Conservation (phyloP, 768 basidiomycete species). For the Leucocoprinus birnbaumii region DNA sequence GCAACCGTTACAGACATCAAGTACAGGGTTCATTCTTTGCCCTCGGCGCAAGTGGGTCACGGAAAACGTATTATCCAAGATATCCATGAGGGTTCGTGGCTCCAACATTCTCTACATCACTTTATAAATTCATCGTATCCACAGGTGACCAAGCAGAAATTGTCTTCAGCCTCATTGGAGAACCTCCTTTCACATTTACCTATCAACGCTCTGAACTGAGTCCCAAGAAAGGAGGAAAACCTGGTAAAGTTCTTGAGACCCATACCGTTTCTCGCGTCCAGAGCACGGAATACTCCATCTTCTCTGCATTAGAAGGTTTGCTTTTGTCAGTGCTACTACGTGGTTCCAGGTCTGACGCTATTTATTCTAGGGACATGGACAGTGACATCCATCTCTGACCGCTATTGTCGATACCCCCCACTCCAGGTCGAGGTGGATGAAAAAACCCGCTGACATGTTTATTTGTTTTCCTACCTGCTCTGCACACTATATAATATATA, state of each 20-base stretch:
- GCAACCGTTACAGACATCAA: slow-evolving; percentile 73
- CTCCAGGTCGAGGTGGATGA: slow-evolving; percentile 48
- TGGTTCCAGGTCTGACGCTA: background rate
- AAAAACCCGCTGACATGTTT: background rate
- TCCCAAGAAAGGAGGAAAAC: slow-evolving; percentile 62
- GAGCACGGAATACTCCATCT: slow-evolving; percentile 81
- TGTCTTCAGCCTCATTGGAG: slow-evolving; percentile 83
- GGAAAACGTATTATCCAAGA: slow-evolving; percentile 81
- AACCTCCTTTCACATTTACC: slow-evolving; percentile 95
- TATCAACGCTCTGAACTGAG: slow-evolving; percentile 82
- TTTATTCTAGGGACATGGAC: slow-evolving; percentile 74
- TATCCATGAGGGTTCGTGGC: slow-evolving; percentile 76
- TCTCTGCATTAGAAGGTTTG: slow-evolving; percentile 86
- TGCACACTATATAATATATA: slow-evolving; percentile 5
- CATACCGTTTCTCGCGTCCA: slow-evolving; percentile 84
- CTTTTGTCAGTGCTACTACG: slow-evolving; percentile 8
- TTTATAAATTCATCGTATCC: background rate
- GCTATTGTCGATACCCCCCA: slow-evolving; percentile 86
- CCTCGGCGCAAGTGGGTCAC: slow-evolving; percentile 85
- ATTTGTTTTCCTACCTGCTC: background rate
- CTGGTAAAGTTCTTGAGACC: slow-evolving; percentile 83
- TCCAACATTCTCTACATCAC: background rate
- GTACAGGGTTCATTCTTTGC: slow-evolving; percentile 76
- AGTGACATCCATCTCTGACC: slow-evolving; percentile 88
- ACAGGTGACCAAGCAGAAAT: slow-evolving; percentile 93